Percentiles rank a stretch among this genome's conserved stretches.
Conservation (phyloP, 768 basidiomycete species). For the Guyanaporus albipodus region DNA sequence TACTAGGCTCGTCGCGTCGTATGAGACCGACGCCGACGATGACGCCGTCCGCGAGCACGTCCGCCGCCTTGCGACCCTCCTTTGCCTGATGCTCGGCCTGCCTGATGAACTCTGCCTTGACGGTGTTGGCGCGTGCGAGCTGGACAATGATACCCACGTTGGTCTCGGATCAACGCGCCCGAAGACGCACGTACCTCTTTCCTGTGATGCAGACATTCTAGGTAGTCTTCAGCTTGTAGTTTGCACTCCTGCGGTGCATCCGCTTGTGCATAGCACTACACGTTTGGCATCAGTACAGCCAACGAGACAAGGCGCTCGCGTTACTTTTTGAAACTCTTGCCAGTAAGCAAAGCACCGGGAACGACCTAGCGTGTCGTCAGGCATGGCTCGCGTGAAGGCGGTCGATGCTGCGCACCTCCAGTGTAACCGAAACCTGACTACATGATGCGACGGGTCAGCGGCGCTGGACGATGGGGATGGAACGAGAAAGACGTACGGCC, state of each 20-base stretch:
- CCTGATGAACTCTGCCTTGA: constrained; percentile 69
- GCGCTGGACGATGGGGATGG: neutral
- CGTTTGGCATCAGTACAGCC: constrained; percentile 6
- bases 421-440: constrained; percentile 66
- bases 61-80: constrained; percentile 68
- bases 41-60: constrained; percentile 67
- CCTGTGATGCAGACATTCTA: constrained; percentile 86
- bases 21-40: constrained; percentile 77
- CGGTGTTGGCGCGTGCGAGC: constrained; percentile 62
- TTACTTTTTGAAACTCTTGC: constrained; percentile 83
- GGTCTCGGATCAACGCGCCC: neutral
- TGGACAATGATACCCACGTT: constrained; percentile 23
- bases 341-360: constrained; percentile 88
- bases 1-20: constrained; percentile 35
- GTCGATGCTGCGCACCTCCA: constrained; percentile 44
- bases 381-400: neutral
- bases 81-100: constrained; percentile 61
- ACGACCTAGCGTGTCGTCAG: constrained; percentile 47
- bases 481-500: constrained; percentile 32
- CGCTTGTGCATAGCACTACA: constrained; percentile 80
- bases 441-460: neutral
- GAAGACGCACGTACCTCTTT: constrained; percentile 66
- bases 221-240: constrained; percentile 74
- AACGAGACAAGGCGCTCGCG: neutral
- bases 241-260: constrained; percentile 73